Evolutionary conservation across 1,284 basidiomycete species (phyloP), one percentile per base, ranked within the genome.

Genomic region (Ceratobasidium papillatum): DNA sequence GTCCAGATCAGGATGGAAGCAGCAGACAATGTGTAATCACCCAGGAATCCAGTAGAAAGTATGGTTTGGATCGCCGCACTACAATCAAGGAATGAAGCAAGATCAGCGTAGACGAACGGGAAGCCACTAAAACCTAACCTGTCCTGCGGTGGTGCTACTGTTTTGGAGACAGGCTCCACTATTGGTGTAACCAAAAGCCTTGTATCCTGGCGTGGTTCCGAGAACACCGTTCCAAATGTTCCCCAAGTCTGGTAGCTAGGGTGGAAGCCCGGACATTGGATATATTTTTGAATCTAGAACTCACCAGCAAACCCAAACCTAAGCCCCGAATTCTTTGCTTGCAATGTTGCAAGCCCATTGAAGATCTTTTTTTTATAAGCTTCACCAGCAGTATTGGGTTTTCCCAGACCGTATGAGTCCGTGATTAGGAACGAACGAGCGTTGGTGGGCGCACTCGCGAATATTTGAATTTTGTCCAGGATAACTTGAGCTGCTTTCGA

Each of bases 351-450:
- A 22, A 87, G 75, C 0, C 82, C 82, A 5, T 81, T 77, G 75
- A 84, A 87, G 17, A 87, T 76, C 2, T 79, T 76, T 47, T 83
- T 80, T 62, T 86, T 83, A 81, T 82, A 87, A 3, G 82, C 80
- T 75, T 87, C 81, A 9, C 86, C 86, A 34, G 78, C 80, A 0
- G 80, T 77, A 1, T 82, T 79, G 2, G 81, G 80, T 0, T 47
- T 78, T 1, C 86, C 86, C 17, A 82, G 82, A 7, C 86, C 86
- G 34, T 87, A 87, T 36, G 81, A 83, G 72, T 87, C 86, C 0
- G 85, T 80, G 4, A 87, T 73, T 17, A 87, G 82, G 75, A 87
- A 83, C 73, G 85, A 83, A 22, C 81, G 80, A 1, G 84, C 85
- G 64, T 85, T 85, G 22, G 81, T 84, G 0, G 86, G 84, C 2